Evolutionary conservation across 345 rosid species (phyloP).

Genomic region (thale cress (Arabidopsis thaliana)): DNA sequence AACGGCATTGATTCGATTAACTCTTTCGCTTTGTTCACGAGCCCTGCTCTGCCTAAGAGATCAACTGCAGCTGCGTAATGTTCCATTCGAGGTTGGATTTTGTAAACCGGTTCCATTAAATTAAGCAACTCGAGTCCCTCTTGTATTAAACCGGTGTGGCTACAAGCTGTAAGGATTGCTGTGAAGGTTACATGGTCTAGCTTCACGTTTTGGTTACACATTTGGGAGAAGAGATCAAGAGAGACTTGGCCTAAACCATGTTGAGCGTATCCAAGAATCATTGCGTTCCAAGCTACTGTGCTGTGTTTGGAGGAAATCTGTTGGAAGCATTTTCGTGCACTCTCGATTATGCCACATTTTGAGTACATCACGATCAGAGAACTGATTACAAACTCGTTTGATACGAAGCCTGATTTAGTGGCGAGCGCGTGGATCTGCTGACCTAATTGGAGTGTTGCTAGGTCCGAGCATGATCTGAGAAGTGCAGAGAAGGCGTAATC

Average conservation of each 20-base stretch:
- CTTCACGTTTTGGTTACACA: constrained; percentile 60
- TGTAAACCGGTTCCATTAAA: constrained; percentile 61
- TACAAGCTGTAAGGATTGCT: constrained; percentile 77
- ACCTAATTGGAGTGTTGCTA: constrained; percentile 73
- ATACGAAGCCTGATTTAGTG: constrained; percentile 58
- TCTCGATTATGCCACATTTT: constrained; percentile 70
- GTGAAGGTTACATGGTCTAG: constrained; percentile 77
- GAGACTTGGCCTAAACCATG: constrained; percentile 67
- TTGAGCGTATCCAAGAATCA: constrained; percentile 79
- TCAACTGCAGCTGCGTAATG: constrained; percentile 83
- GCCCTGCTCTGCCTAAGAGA: constrained; percentile 76
- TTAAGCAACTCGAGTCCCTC: constrained; percentile 61
- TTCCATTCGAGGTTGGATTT: constrained; percentile 70
- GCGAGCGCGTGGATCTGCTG: constrained; percentile 67
- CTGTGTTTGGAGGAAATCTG: constrained; percentile 52
- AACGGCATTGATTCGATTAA: constrained; percentile 70
- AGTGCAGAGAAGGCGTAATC: constrained; percentile 76
- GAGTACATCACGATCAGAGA: constrained; percentile 79
- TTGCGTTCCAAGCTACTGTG: constrained; percentile 73
- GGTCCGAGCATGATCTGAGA: constrained; percentile 76
- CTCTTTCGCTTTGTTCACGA: constrained; percentile 55
- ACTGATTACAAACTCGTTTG: constrained; percentile 75
- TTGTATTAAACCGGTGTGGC: constrained; percentile 69
- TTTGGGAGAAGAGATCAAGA: constrained; percentile 61
- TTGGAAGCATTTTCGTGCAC: constrained; percentile 63